Evolutionary conservation across 495 filamentous ascomycete species (phyloP).

Genomic region (Aspergillus campestris): DNA sequence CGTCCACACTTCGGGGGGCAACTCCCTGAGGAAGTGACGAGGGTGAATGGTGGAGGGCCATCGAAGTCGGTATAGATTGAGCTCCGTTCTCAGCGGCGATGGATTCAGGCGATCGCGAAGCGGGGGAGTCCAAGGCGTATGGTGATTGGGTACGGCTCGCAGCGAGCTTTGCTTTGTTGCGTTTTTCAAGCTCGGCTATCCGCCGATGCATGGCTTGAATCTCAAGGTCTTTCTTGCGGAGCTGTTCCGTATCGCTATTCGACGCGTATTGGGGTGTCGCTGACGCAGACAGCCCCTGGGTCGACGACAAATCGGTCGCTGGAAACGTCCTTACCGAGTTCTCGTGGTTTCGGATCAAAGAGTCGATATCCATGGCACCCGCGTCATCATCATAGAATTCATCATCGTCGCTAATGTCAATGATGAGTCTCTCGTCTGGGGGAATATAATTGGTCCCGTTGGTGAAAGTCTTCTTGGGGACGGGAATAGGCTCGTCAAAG

Average conservation of each 20-base stretch:
- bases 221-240: constrained; percentile 56
- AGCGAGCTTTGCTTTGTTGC: constrained; percentile 47
- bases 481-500: constrained; percentile 48
- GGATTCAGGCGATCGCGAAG: constrained; percentile 13
- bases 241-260: constrained; percentile 42
- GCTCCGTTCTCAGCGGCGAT: constrained; percentile 5
- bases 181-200: constrained; percentile 70
- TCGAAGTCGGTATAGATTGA: background rate
- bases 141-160: constrained; percentile 31
- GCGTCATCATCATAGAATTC: constrained; percentile 38
- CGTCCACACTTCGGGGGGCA: constrained; percentile 11
- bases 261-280: constrained; percentile 29
- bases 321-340: too few relatives aligned
- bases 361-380: constrained; percentile 29
- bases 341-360: too few relatives aligned
- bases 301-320: background rate
- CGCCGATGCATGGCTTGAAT: constrained; percentile 67
- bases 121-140: constrained; percentile 12
- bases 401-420: constrained; percentile 72
- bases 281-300: constrained; percentile 18
- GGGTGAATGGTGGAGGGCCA: background rate
- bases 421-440: constrained; percentile 37
- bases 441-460: constrained; percentile 15
- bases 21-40: too few relatives aligned
- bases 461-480: constrained; percentile 57